A percentile compares a stretch with the other conserved stretches of the same genome.
These are phyloP conservation scores for Coprinellus aureogranulatus DNA, from an alignment of 768 basidiomycete species.

Conservation along the genomic window DNA sequence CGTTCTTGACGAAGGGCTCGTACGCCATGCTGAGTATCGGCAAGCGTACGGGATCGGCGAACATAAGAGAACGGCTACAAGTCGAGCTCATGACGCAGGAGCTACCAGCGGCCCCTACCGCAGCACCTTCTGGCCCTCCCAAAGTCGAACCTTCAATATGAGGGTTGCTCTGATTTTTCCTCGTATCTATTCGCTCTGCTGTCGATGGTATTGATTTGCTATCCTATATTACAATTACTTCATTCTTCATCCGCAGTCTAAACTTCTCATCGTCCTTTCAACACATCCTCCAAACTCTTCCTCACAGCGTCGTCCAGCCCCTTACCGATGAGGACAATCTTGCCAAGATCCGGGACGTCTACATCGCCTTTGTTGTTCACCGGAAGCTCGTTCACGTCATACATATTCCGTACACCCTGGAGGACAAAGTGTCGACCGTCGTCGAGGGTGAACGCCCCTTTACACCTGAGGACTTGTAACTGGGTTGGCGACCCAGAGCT, in stretches of 20 bases:
- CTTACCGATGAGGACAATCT: slow-evolving; percentile 86
- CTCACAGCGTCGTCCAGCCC: slow-evolving; percentile 61
- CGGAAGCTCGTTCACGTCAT: slow-evolving; percentile 67
- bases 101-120: slow-evolving; percentile 6
- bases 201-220: slow-evolving; percentile 2
- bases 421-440: slow-evolving; percentile 66
- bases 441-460: slow-evolving; percentile 68
- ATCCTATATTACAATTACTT: not conserved
- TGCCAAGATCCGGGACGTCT: slow-evolving; percentile 63
- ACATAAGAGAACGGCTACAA: slow-evolving; percentile 32
- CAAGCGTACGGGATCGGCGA: slow-evolving; percentile 17
- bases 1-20: slow-evolving; percentile 61
- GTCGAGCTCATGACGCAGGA: slow-evolving; percentile 33
- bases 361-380: slow-evolving; percentile 30
- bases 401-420: slow-evolving; percentile 90
- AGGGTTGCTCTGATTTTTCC: not conserved
- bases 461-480: slow-evolving; percentile 81
- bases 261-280: slow-evolving; percentile 8
- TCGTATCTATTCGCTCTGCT: not conserved
- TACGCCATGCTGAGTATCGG: slow-evolving; percentile 49
- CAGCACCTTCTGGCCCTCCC: not conserved
- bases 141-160: not conserved
- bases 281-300: slow-evolving; percentile 46
- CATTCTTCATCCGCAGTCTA: not conserved
- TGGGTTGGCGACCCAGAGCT: slow-evolving; percentile 9